Conservation (phyloP, 805 yeast genomes). For the Cyberlindnera mycetangii region DNA sequence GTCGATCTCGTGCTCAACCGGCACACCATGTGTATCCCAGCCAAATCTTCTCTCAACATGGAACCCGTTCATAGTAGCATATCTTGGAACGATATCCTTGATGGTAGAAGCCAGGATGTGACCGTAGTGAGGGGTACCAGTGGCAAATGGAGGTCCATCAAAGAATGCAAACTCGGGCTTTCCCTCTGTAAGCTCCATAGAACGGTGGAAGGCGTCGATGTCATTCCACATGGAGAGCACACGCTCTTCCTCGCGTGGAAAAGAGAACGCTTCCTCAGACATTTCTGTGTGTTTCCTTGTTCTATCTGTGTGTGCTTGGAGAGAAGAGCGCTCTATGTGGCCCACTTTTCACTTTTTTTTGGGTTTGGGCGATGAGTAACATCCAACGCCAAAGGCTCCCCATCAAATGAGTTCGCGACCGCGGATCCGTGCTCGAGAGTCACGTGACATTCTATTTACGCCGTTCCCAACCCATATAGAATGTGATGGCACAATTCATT, state of each 20-base stretch:
- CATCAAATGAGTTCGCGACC: not conserved
- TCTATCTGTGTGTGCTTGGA: not conserved
- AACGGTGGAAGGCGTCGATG: constrained; percentile 88
- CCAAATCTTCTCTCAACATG: constrained; percentile 97
- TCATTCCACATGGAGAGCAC: constrained; percentile 82
- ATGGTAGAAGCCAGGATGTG: constrained; percentile 96
- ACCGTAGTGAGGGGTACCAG: constrained; percentile 99
- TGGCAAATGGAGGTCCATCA: constrained; percentile 99
- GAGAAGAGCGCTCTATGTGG: not conserved
- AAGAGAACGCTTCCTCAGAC: constrained; percentile 55
- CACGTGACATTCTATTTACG: too few relatives aligned
- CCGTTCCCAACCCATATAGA: too few relatives aligned
- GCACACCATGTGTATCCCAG: constrained; percentile 99
- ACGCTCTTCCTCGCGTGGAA: constrained; percentile 87
- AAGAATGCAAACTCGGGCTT: constrained; percentile 87
- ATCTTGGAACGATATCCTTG: constrained; percentile 95
- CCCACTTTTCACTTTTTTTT: not conserved
- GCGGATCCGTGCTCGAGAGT: too few relatives aligned
- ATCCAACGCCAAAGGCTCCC: too few relatives aligned
- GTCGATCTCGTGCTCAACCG: constrained; percentile 98
- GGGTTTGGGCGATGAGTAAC: not conserved
- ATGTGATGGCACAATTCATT: too few relatives aligned
- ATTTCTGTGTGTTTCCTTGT: constrained; percentile 16
- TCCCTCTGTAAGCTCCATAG: constrained; percentile 78
- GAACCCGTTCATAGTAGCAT: constrained; percentile 96